Evolutionary conservation across 768 basidiomycete genomes (phyloP).

Genomic region (Rhodotorula kratochvilovae): DNA sequence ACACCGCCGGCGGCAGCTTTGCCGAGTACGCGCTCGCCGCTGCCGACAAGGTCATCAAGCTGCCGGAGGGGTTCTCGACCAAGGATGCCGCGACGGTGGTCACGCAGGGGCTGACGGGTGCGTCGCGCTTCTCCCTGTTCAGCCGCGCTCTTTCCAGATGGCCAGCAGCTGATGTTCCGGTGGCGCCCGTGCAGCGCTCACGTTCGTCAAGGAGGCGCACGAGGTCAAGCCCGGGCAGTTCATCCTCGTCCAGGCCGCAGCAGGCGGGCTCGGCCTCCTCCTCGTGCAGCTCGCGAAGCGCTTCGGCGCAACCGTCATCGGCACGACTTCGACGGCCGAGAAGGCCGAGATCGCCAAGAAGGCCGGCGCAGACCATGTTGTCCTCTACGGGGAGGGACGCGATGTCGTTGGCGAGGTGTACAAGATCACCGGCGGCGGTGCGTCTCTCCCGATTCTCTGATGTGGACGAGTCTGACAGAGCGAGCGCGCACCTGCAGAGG

Average conservation of each 20-base stretch:
- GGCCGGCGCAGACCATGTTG: constrained; percentile 80
- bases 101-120: constrained; percentile 67
- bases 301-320: constrained; percentile 82
- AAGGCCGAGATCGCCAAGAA: constrained; percentile 75
- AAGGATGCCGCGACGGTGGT: constrained; percentile 60
- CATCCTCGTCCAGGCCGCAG: constrained; percentile 70
- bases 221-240: constrained; percentile 58
- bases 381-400: constrained; percentile 68
- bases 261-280: constrained; percentile 69
- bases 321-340: constrained; percentile 76
- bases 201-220: constrained; percentile 79
- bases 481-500: constrained; percentile 36
- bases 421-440: constrained; percentile 31
- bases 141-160: no score
- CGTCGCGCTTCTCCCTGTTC: background rate
- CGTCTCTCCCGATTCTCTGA: background rate
- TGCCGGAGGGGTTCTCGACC: constrained; percentile 55
- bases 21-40: constrained; percentile 66
- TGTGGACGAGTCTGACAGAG: constrained; percentile 5
- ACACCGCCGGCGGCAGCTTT: constrained; percentile 50
- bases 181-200: constrained; percentile 45
- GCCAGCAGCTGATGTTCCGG: no score
- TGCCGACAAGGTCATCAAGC: constrained; percentile 60
- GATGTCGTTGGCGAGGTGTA: constrained; percentile 59
- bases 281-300: constrained; percentile 56